phyloP scores from a whole-genome alignment of 768 basidiomycete species.

The Termitomyces sp. region DNA sequence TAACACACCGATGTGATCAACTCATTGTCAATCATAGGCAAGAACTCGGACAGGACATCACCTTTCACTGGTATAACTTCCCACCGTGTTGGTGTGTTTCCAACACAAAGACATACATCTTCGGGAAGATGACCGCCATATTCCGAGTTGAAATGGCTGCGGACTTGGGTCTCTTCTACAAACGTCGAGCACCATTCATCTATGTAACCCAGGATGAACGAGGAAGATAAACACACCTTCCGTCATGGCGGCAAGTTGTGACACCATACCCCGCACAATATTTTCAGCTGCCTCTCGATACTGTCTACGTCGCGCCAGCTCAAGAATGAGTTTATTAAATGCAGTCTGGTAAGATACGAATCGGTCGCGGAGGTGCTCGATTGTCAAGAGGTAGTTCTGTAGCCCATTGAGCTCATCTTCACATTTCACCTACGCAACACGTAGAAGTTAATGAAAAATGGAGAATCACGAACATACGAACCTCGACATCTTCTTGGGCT shows the following conservation, averaged over 20 bases:
- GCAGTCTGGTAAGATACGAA: slow-evolving; percentile 68
- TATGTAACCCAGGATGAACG: background rate
- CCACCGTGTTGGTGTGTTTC: slow-evolving; percentile 70
- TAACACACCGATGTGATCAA: slow-evolving; percentile 42
- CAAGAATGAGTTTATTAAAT: slow-evolving; percentile 67
- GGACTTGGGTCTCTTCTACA: slow-evolving; percentile 60
- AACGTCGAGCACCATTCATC: background rate
- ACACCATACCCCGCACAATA: slow-evolving; percentile 59
- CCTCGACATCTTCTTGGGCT: slow-evolving; percentile 65
- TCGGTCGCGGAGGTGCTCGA: slow-evolving; percentile 59
- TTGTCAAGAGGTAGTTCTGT: slow-evolving; percentile 52
- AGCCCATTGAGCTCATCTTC: slow-evolving; percentile 49
- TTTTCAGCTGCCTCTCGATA: slow-evolving; percentile 63
- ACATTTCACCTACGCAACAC: slow-evolving; percentile 36
- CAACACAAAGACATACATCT: slow-evolving; percentile 75
- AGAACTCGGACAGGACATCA: slow-evolving; percentile 41
- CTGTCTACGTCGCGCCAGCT: slow-evolving; percentile 62
- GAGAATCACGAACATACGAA: slow-evolving; percentile 18
- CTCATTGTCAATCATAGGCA: slow-evolving; percentile 60
- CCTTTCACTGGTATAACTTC: slow-evolving; percentile 55
- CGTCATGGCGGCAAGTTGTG: slow-evolving; percentile 56
- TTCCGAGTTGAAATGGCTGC: slow-evolving; percentile 65
- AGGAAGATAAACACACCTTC: slow-evolving; percentile 42
- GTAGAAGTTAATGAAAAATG: background rate
- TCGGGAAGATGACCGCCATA: slow-evolving; percentile 71